Evolutionary conservation across 495 filamentous ascomycete species (phyloP).

Genomic region (Penicillium steckii): DNA sequence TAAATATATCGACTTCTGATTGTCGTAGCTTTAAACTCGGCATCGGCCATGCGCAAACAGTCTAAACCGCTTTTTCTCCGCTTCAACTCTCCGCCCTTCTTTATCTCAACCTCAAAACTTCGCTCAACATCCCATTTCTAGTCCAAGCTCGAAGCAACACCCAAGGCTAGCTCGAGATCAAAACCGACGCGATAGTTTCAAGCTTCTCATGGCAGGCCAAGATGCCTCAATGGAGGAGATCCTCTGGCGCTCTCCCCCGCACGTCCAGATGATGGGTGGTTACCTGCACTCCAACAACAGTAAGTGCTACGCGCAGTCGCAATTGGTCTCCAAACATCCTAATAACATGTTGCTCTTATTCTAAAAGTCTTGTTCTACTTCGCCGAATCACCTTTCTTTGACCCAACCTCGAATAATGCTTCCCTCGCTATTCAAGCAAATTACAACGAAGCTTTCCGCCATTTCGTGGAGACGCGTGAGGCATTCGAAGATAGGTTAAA

Average conservation of each 20-base stretch:
- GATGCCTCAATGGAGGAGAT: constrained; percentile 74
- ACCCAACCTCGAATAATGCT: constrained; percentile 84
- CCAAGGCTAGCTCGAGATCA: not conserved
- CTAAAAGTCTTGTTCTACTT: constrained; percentile 81
- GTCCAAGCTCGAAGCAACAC: not conserved
- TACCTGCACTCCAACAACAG: constrained; percentile 51
- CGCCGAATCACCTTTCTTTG: constrained; percentile 85
- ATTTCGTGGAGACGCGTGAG: constrained; percentile 66
- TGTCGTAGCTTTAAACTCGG: not conserved
- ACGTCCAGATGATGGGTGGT: constrained; percentile 59
- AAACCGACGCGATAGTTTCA: not conserved
- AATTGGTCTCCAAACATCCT: constrained; percentile 10
- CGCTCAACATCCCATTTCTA: not conserved
- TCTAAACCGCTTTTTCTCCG: constrained; percentile 30
- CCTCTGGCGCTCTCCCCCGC: constrained; percentile 64
- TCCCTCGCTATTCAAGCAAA: constrained; percentile 71
- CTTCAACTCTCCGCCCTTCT: constrained; percentile 10
- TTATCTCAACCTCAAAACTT: constrained; percentile 1
- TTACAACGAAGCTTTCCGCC: constrained; percentile 65
- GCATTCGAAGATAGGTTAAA: constrained; percentile 74
- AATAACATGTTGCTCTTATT: not conserved
- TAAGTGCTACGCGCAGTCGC: constrained; percentile 15
- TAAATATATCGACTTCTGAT: too few species aligned
- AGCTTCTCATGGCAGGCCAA: constrained; percentile 39
- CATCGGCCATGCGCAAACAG: constrained; percentile 32